Conservation (phyloP, 805 yeast species). For the Spathaspora arborariae region DNA sequence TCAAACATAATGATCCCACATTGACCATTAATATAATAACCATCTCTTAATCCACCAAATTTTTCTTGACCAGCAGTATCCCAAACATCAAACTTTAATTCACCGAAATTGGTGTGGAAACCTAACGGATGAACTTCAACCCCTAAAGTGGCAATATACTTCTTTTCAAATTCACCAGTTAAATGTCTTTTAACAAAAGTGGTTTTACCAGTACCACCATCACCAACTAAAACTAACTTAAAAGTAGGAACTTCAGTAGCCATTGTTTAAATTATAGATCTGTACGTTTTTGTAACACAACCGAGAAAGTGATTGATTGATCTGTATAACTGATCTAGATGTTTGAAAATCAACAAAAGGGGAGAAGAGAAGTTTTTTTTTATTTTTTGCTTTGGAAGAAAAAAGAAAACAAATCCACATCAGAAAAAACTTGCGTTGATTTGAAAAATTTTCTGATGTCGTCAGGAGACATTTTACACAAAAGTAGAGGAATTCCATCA, state of each 20-base stretch:
- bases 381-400: neutral
- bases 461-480: neutral
- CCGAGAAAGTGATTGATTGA: conserved; percentile 1
- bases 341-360: neutral
- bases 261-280: conserved; percentile 34
- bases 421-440: neutral
- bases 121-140: conserved; percentile 99
- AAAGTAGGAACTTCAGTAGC: conserved; percentile 90
- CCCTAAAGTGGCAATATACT: conserved; percentile 98
- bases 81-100: conserved; percentile 99
- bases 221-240: conserved; percentile 98
- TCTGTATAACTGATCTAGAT: neutral
- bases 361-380: conserved; percentile 3
- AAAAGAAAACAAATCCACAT: neutral
- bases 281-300: neutral
- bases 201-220: conserved; percentile 99
- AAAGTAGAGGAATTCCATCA: neutral
- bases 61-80: conserved; percentile 99
- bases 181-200: conserved; percentile 99
- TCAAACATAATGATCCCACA: conserved; percentile 99
- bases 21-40: conserved; percentile 98
- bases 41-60: conserved; percentile 99
- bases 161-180: conserved; percentile 99
- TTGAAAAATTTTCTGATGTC: neutral
- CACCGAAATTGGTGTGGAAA: conserved; percentile 97